Percentiles rank a stretch among this genome's conserved stretches.
Conservation (phyloP, 1,284 basidiomycete genomes). For the Ceratorhiza oryzae-sativae region DNA sequence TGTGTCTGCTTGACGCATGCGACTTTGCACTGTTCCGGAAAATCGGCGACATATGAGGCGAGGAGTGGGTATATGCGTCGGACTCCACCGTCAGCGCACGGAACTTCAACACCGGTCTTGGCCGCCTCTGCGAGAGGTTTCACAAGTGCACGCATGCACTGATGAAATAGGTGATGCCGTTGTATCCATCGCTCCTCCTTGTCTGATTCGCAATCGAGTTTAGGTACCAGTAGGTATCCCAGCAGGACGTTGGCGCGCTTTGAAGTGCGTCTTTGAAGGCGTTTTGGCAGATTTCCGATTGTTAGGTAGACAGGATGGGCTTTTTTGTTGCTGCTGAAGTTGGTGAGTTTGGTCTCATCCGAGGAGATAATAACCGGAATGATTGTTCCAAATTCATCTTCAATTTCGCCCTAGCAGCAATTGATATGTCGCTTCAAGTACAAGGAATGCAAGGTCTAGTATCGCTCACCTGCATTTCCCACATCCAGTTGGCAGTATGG, state of each 20-base stretch:
- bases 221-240: conserved; percentile 36
- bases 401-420: background rate
- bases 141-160: conserved; percentile 20
- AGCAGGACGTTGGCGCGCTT: conserved; percentile 33
- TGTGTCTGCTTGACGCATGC: conserved; percentile 2
- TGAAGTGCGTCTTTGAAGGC: conserved; percentile 11
- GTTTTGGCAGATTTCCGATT: conserved; percentile 41
- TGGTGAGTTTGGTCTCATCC: conserved; percentile 40
- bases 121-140: conserved; percentile 21
- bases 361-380: conserved; percentile 27
- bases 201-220: conserved; percentile 10
- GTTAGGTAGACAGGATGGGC: conserved; percentile 42
- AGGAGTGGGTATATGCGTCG: conserved; percentile 15
- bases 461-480: conserved; percentile 37
- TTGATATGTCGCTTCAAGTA: background rate
- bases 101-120: conserved; percentile 10
- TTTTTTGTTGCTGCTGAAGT: conserved; percentile 36
- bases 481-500: conserved; percentile 25
- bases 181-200: background rate
- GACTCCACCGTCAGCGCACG: conserved; percentile 28
- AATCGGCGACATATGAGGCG: background rate
- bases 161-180: conserved; percentile 6
- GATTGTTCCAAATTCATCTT: conserved; percentile 22
- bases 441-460: background rate
- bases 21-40: conserved; percentile 8